Conservation (phyloP, 805 yeast species). For the Candida suzukii region DNA sequence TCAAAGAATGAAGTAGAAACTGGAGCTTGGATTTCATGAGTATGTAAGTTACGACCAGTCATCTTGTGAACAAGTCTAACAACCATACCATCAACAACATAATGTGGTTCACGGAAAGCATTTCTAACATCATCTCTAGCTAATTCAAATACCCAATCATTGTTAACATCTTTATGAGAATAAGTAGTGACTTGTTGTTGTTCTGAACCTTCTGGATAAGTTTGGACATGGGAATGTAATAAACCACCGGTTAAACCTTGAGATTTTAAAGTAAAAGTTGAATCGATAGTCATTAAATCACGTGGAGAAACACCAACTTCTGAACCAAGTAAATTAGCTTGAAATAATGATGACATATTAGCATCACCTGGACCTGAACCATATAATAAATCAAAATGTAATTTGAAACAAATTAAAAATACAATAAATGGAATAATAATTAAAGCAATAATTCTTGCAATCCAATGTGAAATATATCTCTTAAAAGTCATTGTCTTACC, state of each 20-base stretch:
- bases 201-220: conserved; percentile 84
- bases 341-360: conserved; percentile 83
- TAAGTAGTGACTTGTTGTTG: conserved; percentile 96
- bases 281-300: conserved; percentile 50
- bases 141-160: conserved; percentile 70
- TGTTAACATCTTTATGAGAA: conserved; percentile 82
- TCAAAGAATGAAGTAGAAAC: conserved; percentile 62
- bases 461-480: conserved; percentile 56
- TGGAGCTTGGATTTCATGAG: conserved; percentile 77
- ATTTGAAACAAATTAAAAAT: conserved; percentile 60
- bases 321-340: conserved; percentile 71
- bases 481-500: conserved; percentile 41
- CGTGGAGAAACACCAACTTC: conserved; percentile 62
- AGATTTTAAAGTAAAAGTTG: conserved; percentile 56
- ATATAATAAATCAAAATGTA: conserved; percentile 67
- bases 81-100: conserved; percentile 53
- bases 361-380: conserved; percentile 87
- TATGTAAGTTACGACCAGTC: conserved; percentile 73
- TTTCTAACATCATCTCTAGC: conserved; percentile 37
- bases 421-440: conserved; percentile 57
- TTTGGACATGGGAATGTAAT: conserved; percentile 81
- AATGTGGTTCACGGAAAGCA: conserved; percentile 24
- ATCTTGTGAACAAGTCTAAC: conserved; percentile 66
- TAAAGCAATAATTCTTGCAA: conserved; percentile 55
- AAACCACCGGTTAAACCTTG: conserved; percentile 69